phyloP scores from a whole-genome alignment of 768 basidiomycete genomes.

The Boletus sp. region DNA sequence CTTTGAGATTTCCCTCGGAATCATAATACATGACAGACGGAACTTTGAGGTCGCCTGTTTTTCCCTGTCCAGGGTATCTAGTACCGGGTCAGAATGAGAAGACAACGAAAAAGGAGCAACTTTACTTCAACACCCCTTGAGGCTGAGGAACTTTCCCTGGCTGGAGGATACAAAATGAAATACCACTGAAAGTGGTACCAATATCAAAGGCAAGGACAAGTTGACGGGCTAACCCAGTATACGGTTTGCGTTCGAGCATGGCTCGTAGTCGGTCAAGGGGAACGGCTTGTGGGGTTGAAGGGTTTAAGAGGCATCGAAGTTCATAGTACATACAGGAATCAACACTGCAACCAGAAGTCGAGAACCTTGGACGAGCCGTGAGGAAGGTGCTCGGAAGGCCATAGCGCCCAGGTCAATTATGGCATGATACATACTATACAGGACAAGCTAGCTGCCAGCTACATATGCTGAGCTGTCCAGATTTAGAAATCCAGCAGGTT shows the following conservation, averaged over 20 bases:
- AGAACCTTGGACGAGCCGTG: not conserved
- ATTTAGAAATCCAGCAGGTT: not conserved
- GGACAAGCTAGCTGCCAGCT: not conserved
- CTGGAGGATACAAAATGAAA: not conserved
- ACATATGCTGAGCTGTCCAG: not conserved
- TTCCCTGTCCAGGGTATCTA: not conserved
- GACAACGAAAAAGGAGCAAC: not conserved
- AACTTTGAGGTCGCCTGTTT: not conserved
- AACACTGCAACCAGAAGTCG: not conserved
- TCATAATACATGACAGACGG: slow-evolving; percentile 39
- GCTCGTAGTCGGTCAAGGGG: not conserved
- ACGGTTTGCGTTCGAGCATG: slow-evolving; percentile 34
- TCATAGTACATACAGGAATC: not conserved
- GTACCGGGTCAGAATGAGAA: not conserved
- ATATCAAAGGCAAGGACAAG: slow-evolving; percentile 37
- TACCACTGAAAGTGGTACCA: not conserved
- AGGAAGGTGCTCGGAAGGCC: not conserved
- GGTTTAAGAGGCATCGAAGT: not conserved
- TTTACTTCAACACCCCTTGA: not conserved
- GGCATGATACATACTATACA: not conserved
- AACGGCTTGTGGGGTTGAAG: not conserved
- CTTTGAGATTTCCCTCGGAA: slow-evolving; percentile 21
- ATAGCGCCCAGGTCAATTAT: not conserved
- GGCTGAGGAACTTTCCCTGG: not conserved
- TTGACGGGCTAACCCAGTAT: slow-evolving; percentile 31